phyloP scores from a whole-genome alignment of 1,284 basidiomycete species.

The Cutaneotrichosporon spelunceum region DNA sequence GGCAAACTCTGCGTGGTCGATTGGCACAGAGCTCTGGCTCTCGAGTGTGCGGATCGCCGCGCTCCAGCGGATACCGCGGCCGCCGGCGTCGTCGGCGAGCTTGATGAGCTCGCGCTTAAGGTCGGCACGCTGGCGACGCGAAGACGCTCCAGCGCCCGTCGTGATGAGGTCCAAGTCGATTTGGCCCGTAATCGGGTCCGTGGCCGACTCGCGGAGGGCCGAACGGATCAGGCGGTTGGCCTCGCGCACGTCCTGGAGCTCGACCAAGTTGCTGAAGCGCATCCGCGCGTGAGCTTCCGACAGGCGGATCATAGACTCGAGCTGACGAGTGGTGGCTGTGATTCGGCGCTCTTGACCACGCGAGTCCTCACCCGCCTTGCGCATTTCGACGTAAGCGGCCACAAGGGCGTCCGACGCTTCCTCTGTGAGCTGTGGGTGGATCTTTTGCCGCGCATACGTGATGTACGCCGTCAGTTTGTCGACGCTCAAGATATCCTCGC shows the following conservation, averaged over 20 bases:
- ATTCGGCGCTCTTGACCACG: constrained; percentile 86
- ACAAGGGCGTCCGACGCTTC: constrained; percentile 83
- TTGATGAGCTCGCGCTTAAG: constrained; percentile 69
- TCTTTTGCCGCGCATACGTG: constrained; percentile 83
- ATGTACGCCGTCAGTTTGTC: constrained; percentile 92
- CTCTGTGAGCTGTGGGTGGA: constrained; percentile 85
- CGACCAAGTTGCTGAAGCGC: constrained; percentile 81
- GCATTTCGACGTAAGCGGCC: constrained; percentile 84
- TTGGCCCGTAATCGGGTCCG: constrained; percentile 87
- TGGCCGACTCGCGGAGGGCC: constrained; percentile 88
- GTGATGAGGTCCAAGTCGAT: constrained; percentile 93
- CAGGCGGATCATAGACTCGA: constrained; percentile 97
- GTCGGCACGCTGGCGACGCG: constrained; percentile 76
- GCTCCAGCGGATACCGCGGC: constrained; percentile 69
- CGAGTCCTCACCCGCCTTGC: constrained; percentile 85
- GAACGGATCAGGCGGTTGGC: constrained; percentile 90
- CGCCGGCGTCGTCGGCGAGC: constrained; percentile 63
- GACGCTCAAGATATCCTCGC: constrained; percentile 74
- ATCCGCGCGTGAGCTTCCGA: constrained; percentile 95
- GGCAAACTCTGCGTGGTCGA: constrained; percentile 72
- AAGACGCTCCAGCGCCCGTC: constrained; percentile 82
- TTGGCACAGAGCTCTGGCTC: constrained; percentile 71
- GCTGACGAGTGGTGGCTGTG: constrained; percentile 94
- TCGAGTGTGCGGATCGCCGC: constrained; percentile 71
- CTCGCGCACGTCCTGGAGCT: constrained; percentile 82